Conservation (phyloP, 768 basidiomycete species). For the Cytidiella melzeri region DNA sequence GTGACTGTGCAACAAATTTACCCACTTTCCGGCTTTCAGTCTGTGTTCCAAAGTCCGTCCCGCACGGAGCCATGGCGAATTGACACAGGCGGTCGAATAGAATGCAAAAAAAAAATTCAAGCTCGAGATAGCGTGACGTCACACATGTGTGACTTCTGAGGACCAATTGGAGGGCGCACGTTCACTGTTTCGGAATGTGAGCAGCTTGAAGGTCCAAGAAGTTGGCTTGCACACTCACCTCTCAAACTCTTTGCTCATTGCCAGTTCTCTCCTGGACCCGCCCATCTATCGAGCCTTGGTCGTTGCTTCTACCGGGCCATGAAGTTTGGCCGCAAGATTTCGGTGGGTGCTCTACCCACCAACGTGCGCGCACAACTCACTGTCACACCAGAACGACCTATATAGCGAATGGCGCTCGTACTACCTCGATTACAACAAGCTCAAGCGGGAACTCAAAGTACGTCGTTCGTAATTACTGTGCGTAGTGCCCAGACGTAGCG, state of each 20-base stretch:
- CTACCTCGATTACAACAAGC: slow-evolving; percentile 83
- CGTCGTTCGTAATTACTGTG: too few relatives aligned
- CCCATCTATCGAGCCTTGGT: neutral
- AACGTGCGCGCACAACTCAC: slow-evolving; percentile 6
- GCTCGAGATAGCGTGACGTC: neutral
- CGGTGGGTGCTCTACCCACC: slow-evolving; percentile 31
- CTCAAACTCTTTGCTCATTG: neutral
- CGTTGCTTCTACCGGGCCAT: slow-evolving; percentile 29
- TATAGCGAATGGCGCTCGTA: slow-evolving; percentile 89
- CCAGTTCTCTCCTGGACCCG: neutral
- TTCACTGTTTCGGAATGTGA: neutral
- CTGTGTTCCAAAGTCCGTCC: too few relatives aligned
- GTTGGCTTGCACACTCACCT: neutral
- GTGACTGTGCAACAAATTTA: too few relatives aligned
- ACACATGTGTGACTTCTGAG: neutral
- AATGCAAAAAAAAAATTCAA: too few relatives aligned
- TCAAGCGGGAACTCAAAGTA: slow-evolving; percentile 90
- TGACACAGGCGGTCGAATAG: too few relatives aligned
- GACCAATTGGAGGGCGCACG: neutral
- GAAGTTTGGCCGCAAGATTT: slow-evolving; percentile 83
- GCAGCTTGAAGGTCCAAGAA: neutral
- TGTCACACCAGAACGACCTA: slow-evolving; percentile 56
- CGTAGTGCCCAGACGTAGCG: too few relatives aligned
- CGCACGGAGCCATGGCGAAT: too few relatives aligned
- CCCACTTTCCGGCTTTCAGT: too few relatives aligned